Base-by-base conservation (phyloP, 352 stramenopile genomes). In the Phytopythium sindhum region DNA sequence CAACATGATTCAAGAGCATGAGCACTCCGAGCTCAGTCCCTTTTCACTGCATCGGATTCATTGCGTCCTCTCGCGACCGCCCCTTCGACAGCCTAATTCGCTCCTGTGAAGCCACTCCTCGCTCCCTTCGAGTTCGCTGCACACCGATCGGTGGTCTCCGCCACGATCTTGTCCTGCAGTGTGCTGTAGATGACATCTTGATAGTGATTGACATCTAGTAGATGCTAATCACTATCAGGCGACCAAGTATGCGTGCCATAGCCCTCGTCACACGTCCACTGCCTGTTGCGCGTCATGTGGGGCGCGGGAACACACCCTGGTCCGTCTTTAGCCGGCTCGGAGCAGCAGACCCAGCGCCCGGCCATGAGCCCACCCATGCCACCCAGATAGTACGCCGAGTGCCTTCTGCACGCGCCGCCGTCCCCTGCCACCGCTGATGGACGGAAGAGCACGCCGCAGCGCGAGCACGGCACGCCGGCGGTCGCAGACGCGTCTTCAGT, bases 351-450 rank as follows among this genome's bases (percentile, higher is more conserved):
- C 79, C 79, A 88, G 24, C 73, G 68, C 0, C 79, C 73, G 7
- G 77, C 66, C 31, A 88, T 56, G 19, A 86, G 33, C 23, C 31
- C 33, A 24, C 72, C 58, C 42, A 26, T 50, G 17, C 69, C 73
- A 28, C 75, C 77, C 50, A 84, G 44, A 57, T 88, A 86, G 60
- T 86, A 88, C 28, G 75, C 75, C 35, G 57, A 66, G 47, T 88
- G 79, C 11, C 65, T 65, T 15, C 75, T 75, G 58, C 74, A 86
- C 11, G 70, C 73, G 19, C 72, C 65, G 15, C 72, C 64, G 0
- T 63, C 77, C 12, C 64, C 65, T n/a, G 65, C 12, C 6, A 63
- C 69, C 0, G 2, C 17, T 7, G 42, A 28, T 21, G 45, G 68
- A 37, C 66, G 56, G 64, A 84, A 88, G 10, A 55, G 47, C 1